A percentile compares a stretch with the other conserved stretches of the same genome.
These are phyloP conservation scores for Clavispora phyllophila DNA, from an alignment of 805 yeast genomes.

Conservation along the genomic window DNA sequence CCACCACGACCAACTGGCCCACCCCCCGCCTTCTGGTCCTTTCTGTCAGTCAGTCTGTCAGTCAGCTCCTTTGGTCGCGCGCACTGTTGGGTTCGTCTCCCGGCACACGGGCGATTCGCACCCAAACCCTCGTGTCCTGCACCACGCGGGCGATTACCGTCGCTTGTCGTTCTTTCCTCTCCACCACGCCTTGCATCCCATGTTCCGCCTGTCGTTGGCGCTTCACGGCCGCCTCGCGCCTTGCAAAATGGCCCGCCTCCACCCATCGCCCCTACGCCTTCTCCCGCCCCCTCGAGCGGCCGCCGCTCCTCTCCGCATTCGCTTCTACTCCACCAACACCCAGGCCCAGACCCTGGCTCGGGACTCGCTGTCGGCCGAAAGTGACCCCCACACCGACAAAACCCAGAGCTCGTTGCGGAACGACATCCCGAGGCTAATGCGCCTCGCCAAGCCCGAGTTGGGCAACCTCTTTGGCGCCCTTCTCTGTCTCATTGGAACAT, in stretches of 20 bases:
- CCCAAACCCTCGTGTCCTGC: not conserved
- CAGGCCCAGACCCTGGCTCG: not conserved
- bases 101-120: not conserved
- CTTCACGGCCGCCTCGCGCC: not conserved
- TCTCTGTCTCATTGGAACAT: slow-evolving; percentile 57
- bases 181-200: slow-evolving; percentile 1
- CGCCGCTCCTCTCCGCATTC: not conserved
- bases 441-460: slow-evolving; percentile 16
- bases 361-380: not conserved
- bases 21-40: no score
- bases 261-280: not conserved
- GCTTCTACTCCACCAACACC: not conserved
- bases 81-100: not conserved
- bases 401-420: not conserved
- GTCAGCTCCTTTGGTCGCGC: no score
- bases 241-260: not conserved
- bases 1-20: no score
- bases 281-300: not conserved
- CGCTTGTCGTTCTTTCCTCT: not conserved
- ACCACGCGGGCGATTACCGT: not conserved
- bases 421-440: slow-evolving; percentile 7
- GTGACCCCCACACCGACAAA: not conserved
- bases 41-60: no score
- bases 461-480: slow-evolving; percentile 46
- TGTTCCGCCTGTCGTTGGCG: not conserved